Evolutionary conservation across 768 basidiomycete species (phyloP).

Genomic region (Erythrobasidium yunnanense): DNA sequence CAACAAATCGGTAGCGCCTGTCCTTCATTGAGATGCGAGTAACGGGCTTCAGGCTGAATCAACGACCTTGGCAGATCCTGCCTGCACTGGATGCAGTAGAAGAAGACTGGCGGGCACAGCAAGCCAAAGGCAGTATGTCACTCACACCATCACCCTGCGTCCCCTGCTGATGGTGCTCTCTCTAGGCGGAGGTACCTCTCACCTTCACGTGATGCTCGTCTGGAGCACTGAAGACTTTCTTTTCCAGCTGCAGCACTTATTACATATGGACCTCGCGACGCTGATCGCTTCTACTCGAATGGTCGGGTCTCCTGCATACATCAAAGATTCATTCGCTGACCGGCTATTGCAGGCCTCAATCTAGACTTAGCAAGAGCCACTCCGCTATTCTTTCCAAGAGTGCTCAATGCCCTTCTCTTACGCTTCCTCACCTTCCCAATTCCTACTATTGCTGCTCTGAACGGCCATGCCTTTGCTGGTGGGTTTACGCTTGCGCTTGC

Average conservation of each 20-base stretch:
- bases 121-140: constrained; percentile 24
- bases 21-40: not conserved
- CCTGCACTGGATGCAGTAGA: constrained; percentile 41
- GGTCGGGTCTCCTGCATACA: constrained; percentile 28
- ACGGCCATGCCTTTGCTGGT: constrained; percentile 64
- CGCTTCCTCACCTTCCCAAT: constrained; percentile 34
- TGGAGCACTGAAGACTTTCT: not conserved
- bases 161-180: not conserved
- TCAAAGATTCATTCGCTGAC: constrained; percentile 17
- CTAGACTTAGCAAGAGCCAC: constrained; percentile 4
- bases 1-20: constrained; percentile 31
- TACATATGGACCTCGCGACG: constrained; percentile 39
- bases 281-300: constrained; percentile 40
- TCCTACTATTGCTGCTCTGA: constrained; percentile 31
- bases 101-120: constrained; percentile 38
- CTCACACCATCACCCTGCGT: not conserved
- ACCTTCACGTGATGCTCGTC: not conserved
- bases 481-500: constrained; percentile 66
- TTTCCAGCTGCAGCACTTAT: constrained; percentile 31
- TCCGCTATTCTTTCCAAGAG: constrained; percentile 1
- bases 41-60: not conserved
- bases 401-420: constrained; percentile 26
- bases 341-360: not conserved
- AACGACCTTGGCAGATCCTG: not conserved
- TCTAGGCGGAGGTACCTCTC: not conserved